Evolutionary conservation across 1,284 basidiomycete genomes (phyloP), one percentile per base, ranked within the genome.

Genomic region (Trametes pubescens): DNA sequence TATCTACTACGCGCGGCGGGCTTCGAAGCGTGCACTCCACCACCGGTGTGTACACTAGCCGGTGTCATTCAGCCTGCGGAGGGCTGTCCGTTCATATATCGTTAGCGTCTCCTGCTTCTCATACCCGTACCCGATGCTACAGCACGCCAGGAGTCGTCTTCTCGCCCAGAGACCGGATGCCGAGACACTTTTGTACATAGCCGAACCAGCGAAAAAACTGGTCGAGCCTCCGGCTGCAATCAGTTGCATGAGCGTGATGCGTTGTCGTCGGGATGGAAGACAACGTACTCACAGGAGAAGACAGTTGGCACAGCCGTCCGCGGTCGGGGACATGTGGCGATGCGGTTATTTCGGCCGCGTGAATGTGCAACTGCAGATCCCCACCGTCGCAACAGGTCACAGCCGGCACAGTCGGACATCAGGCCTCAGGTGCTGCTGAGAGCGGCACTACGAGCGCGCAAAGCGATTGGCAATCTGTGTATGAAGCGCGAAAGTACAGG

Each of bases 401-500:
- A 47, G 21, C 21, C 44, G 44, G 44, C 5, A 11, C 1, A 24
- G 22, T 32, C 29, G 29, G 29, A 32, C 29, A 32, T 32, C 29
- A 32, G 29, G 29, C 29, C 3, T 32, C 29, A 32, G 29, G 29
- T 3, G 29, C 5, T 38, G 37, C 37, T 38, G 37, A 38, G 14
- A 38, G 21, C 22, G 35, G 18, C 29, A 21, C 18, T 14, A 10
- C 32, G 21, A n/a, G n/a, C 22, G 8, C 32, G n/a, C 49, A 11
- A 34, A 49, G 4, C 13, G 14, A 32, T 34, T n/a, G 52, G 13
- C 47, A 48, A 57, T 38, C 51, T 62, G 54, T 62, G 61, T 58
- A 61, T 48, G 61, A 22, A 57, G 29, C 57, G 38, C 34, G 38
- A 61, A 26, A 62, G 47, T 63, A 64, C 62, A 65, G 32, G 49